A percentile compares a stretch with the other conserved stretches of the same genome.
These are phyloP conservation scores for Calycina herbarum DNA, from an alignment of 2,329 filamentous ascomycete species.

Conservation along the genomic window DNA sequence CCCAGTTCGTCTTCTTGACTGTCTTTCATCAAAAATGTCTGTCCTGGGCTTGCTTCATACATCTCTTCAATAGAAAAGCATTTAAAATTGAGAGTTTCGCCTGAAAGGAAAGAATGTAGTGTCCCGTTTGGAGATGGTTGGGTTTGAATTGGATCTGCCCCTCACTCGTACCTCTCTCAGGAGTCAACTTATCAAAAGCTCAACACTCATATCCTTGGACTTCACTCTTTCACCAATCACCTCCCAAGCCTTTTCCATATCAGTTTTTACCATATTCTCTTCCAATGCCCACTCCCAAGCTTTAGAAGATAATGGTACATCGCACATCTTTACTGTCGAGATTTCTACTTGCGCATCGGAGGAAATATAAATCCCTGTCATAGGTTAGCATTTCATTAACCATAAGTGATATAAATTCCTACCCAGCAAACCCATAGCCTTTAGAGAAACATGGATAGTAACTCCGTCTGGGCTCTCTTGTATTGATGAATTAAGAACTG, in stretches of 20 bases:
- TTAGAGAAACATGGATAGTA: background rate
- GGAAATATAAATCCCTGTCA: background rate
- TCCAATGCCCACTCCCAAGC: background rate
- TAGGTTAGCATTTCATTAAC: background rate
- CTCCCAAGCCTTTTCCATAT: conserved; percentile 3
- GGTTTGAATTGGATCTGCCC: no score
- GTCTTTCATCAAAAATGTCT: no score
- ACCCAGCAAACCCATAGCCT: conserved; percentile 7
- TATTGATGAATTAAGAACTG: background rate
- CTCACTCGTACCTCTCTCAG: no score
- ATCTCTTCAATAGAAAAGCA: no score
- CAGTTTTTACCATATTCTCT: background rate
- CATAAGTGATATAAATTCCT: background rate
- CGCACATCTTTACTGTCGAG: background rate
- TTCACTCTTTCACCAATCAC: background rate
- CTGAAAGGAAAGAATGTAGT: no score
- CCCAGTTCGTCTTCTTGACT: no score
- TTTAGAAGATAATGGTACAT: background rate
- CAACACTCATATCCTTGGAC: background rate
- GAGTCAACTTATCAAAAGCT: background rate
- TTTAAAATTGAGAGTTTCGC: no score
- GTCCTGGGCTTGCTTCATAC: no score
- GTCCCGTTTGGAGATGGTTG: no score
- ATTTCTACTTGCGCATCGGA: background rate
- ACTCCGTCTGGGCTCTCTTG: background rate